Conservation (phyloP, 1,284 basidiomycete species). For the Thecaphora thlaspeos region DNA sequence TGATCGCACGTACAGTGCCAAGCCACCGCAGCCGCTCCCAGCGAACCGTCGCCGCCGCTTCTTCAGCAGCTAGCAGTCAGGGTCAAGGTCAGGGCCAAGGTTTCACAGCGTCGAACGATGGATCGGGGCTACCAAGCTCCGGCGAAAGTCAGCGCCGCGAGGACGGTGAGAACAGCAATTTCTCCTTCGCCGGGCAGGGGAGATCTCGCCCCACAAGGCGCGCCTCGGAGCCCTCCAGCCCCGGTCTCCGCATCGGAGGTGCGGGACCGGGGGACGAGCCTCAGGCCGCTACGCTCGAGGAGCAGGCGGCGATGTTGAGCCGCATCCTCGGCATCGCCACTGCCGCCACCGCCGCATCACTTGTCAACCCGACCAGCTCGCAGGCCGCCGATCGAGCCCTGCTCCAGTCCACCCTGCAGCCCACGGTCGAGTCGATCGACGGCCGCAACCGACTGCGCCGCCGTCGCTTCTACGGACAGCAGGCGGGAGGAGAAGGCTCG, state of each 20-base stretch:
- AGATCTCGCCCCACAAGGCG: no score
- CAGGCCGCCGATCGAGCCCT: constrained; percentile 32
- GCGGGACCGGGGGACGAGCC: constrained; percentile 8
- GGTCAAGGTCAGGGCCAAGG: no score
- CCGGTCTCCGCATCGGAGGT: neutral
- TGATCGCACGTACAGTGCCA: constrained; percentile 37
- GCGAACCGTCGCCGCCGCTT: neutral
- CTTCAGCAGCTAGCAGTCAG: constrained; percentile 1
- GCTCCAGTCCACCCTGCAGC: constrained; percentile 32
- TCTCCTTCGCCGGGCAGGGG: no score
- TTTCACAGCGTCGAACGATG: no score
- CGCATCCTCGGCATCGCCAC: constrained; percentile 51
- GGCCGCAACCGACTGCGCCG: constrained; percentile 1
- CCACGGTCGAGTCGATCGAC: constrained; percentile 17
- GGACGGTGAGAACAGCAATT: neutral
- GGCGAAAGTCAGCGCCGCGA: no score
- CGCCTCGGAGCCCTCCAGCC: neutral
- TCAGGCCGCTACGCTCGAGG: constrained; percentile 49
- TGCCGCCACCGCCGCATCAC: constrained; percentile 52
- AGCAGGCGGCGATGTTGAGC: constrained; percentile 54
- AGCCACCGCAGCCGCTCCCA: constrained; percentile 4
- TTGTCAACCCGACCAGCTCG: constrained; percentile 34
- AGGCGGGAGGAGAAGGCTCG: no score
- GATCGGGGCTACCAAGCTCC: no score
- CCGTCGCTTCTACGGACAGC: no score